Conservation (phyloP, 495 filamentous ascomycete species). For the Parathielavia hyrcaniae region DNA sequence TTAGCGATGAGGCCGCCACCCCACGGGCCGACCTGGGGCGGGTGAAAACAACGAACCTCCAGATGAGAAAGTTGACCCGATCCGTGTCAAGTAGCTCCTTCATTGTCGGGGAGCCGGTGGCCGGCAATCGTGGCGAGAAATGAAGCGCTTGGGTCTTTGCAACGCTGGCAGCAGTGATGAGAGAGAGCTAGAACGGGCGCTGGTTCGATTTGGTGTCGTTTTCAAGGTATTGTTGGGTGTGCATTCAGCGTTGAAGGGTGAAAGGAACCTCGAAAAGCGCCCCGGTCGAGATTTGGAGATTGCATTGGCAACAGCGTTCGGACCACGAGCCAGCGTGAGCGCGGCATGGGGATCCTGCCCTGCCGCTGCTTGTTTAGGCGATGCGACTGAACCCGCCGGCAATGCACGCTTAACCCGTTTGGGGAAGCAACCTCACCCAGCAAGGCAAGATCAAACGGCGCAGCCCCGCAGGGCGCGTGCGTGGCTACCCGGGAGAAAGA, state of each 20-base stretch:
- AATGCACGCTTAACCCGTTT: conserved; percentile 25
- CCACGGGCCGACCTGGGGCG: conserved; percentile 8
- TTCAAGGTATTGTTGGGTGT: conserved; percentile 14
- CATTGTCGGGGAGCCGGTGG: conserved; percentile 38
- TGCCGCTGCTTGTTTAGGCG: conserved; percentile 34
- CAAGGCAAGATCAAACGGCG: conserved; percentile 11
- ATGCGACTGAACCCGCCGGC: conserved; percentile 30
- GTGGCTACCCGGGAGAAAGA: conserved; percentile 4
- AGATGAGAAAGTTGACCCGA: conserved; percentile 97
- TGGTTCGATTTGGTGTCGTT: conserved; percentile 8
- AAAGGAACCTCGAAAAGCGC: conserved; percentile 31
- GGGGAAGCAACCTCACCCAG: conserved; percentile 9
- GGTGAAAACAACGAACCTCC: conserved; percentile 66
- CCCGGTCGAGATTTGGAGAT: conserved; percentile 35
- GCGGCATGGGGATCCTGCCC: conserved; percentile 19
- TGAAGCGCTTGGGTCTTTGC: conserved; percentile 4
- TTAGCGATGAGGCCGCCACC: conserved; percentile 20
- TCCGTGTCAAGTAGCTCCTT: conserved; percentile 72
- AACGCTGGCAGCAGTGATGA: conserved; percentile 7
- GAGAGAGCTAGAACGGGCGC: conserved; percentile 16
- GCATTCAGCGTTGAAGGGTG: conserved; percentile 25
- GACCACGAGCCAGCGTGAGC: conserved; percentile 18
- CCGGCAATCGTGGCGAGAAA: conserved; percentile 27
- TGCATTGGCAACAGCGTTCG: conserved; percentile 24
- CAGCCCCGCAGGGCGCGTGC: conserved; percentile 2